phyloP scores from a whole-genome alignment of 2,329 filamentous ascomycete genomes.

The Beauveria australis region DNA sequence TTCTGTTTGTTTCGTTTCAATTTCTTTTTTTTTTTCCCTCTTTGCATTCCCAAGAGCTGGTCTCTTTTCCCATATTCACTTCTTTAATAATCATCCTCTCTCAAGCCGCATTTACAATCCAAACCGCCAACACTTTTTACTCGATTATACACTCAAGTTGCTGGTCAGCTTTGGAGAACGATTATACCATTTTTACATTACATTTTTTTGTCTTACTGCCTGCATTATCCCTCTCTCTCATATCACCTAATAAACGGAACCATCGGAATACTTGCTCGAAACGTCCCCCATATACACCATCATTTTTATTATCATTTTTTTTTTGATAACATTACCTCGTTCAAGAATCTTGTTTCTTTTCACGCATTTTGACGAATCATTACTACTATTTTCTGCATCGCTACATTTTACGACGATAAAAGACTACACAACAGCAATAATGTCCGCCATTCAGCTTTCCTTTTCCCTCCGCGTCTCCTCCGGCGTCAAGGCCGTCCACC shows the following conservation, averaged over 20 bases:
- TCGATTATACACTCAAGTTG: slow-evolving; percentile 23
- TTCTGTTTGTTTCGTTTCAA: slow-evolving; percentile 30
- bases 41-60: slow-evolving; percentile 42
- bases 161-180: slow-evolving; percentile 32
- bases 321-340: slow-evolving; percentile 2
- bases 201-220: slow-evolving; percentile 17
- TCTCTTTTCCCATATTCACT: slow-evolving; percentile 32
- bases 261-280: slow-evolving; percentile 48
- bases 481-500: slow-evolving; percentile 93
- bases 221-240: slow-evolving; percentile 21
- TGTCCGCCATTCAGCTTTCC: slow-evolving; percentile 88
- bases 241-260: slow-evolving; percentile 36
- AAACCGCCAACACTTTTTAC: slow-evolving; percentile 7
- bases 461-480: slow-evolving; percentile 94
- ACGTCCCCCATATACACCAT: slow-evolving; percentile 26
- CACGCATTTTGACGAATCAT: slow-evolving; percentile 2
- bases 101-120: slow-evolving; percentile 18
- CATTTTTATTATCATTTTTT: slow-evolving; percentile 6
- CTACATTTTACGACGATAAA: slow-evolving; percentile 18
- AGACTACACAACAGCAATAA: slow-evolving; percentile 34
- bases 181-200: slow-evolving; percentile 17
- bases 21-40: slow-evolving; percentile 30
- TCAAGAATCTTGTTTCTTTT: not conserved
- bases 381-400: slow-evolving; percentile 20
- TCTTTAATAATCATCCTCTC: slow-evolving; percentile 24